A percentile compares a stretch with the other conserved stretches of the same genome.
These are phyloP conservation scores for Penicillium italicum DNA, from an alignment of 2,329 filamentous ascomycete species.

Conservation along the genomic window DNA sequence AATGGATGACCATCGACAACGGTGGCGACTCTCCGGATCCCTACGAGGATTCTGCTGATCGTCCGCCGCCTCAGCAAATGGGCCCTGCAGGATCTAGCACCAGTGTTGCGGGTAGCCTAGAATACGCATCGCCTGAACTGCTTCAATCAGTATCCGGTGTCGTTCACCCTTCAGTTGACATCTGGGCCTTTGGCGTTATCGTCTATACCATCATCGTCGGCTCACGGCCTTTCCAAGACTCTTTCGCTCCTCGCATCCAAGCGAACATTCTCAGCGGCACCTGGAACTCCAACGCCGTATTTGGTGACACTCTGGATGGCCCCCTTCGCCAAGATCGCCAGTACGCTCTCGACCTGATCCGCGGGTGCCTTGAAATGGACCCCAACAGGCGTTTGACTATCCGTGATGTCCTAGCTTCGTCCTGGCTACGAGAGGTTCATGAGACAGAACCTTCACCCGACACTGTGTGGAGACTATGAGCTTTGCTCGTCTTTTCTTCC, in stretches of 20 bases:
- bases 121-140: constrained; percentile 51
- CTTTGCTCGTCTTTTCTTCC: background rate
- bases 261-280: constrained; percentile 58
- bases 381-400: constrained; percentile 56
- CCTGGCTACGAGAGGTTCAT: constrained; percentile 51
- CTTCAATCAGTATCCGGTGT: constrained; percentile 39
- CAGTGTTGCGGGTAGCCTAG: constrained; percentile 58
- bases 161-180: constrained; percentile 55
- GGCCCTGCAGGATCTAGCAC: constrained; percentile 56
- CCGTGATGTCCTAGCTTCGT: constrained; percentile 51
- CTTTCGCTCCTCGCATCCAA: constrained; percentile 56
- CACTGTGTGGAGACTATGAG: constrained; percentile 38
- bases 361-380: constrained; percentile 58
- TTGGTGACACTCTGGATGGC: constrained; percentile 41
- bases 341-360: constrained; percentile 55
- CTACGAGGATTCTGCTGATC: constrained; percentile 45
- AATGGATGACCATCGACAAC: constrained; percentile 59
- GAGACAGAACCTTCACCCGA: constrained; percentile 31
- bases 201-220: constrained; percentile 60
- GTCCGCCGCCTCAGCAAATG: constrained; percentile 50
- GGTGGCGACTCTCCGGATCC: constrained; percentile 51
- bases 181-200: constrained; percentile 66
- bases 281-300: constrained; percentile 54
- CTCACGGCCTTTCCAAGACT: constrained; percentile 59
- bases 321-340: constrained; percentile 42